Evolutionary conservation across 2,329 filamentous ascomycete species (phyloP), one percentile per base, ranked within the genome.

Genomic region (Exophiala sideris): DNA sequence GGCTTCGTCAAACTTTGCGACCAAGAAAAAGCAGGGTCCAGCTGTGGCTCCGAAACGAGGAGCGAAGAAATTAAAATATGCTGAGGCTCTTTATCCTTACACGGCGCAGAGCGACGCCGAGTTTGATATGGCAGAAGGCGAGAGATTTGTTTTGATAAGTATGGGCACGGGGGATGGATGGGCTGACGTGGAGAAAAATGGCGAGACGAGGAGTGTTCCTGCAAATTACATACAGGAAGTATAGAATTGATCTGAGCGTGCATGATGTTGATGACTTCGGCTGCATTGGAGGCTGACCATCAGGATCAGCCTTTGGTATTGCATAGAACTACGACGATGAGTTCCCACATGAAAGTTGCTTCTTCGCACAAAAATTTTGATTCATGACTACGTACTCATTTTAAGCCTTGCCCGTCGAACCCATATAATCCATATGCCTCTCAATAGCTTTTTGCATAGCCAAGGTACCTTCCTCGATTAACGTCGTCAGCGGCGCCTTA

Each of bases 151-250:
- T 36, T 77, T 99, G 32, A 84, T 96, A 57, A 91, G 86, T 65
- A 85, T 89, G 52, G 92, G 97, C 67, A 81, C 85, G 0, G 94
- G 94, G 1, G 94, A 97, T 74, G 94, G 94, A 0, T 99, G 94
- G 94, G 89, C 86, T 24, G 94, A 97, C 74, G 94, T 99, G 14
- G 94, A 97, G 75, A 91, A 89, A 71, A 91, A 89, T 14, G 91
- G 91, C 1, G 77, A 85, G 38, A 89, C 86, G 45, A 48, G 54
- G 33, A 96, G 91, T 69, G 94, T 99, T 50, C 94, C 94, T 42
- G 91, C 91, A 35, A 95, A 90, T 70, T 99, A 97, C 75, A 82
- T 97, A 56, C 87, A 91, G 72, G 82, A 86, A 66, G 83, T 89
- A 16, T 60, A 58, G 52, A 38, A 14, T 20, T 40, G 18, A 21